Evolutionary conservation across 139 green algal species (phyloP).

Genomic region (Haematococcus lacustris): DNA sequence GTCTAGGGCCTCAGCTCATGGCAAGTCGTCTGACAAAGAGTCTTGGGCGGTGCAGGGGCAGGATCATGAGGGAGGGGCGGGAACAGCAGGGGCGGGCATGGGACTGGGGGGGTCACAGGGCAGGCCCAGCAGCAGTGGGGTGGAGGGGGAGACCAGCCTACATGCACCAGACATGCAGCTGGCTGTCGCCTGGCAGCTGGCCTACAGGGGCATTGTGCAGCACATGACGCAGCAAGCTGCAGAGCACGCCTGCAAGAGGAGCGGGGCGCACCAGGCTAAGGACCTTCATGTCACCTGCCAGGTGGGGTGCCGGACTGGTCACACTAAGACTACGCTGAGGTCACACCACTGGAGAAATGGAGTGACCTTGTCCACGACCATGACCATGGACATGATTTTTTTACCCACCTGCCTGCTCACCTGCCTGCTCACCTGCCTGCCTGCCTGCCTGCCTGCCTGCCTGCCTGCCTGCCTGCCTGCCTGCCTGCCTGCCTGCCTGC

Average conservation of each 20-base stretch:
- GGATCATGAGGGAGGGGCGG: neutral
- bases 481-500: neutral
- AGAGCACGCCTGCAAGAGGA: neutral
- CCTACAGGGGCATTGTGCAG: slow-evolving; percentile 12
- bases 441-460: neutral
- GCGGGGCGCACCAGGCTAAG: slow-evolving; percentile 3
- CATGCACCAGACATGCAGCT: slow-evolving; percentile 17
- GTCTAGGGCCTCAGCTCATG: neutral
- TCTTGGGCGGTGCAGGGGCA: neutral
- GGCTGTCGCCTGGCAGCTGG: slow-evolving; percentile 18
- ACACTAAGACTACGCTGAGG: neutral
- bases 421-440: neutral
- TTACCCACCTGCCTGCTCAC: neutral
- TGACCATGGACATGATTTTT: neutral
- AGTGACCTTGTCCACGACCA: neutral
- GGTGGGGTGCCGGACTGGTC: neutral
- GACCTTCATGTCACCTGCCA: slow-evolving; percentile 18
- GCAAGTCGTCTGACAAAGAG: neutral
- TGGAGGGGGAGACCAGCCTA: too few relatives aligned
- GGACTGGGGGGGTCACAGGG: too few relatives aligned
- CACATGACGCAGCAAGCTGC: neutral
- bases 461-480: neutral
- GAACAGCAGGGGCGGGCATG: neutral
- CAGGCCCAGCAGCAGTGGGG: too few relatives aligned
- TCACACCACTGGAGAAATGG: neutral